These are phyloP conservation scores for Ceratocystis cacaofunesta DNA, from an alignment of 2,329 filamentous ascomycete species.

Conservation along the genomic window DNA sequence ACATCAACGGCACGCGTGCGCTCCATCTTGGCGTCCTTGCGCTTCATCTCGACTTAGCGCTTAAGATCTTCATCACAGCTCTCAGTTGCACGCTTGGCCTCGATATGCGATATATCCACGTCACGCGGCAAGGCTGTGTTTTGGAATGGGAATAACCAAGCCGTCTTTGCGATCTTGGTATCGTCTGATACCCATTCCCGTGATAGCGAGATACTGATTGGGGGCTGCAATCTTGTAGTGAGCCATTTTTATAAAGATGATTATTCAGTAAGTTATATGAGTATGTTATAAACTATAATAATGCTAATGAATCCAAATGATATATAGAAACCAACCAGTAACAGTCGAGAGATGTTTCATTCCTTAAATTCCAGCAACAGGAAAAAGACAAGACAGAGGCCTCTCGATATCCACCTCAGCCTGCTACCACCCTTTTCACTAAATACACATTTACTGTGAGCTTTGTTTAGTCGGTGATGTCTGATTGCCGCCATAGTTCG, in stretches of 20 bases:
- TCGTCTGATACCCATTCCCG: conserved; percentile 58
- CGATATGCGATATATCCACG: conserved; percentile 61
- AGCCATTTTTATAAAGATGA: conserved; percentile 27
- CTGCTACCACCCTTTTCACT: neutral
- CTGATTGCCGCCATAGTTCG: too few relatives aligned
- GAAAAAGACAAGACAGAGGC: neutral
- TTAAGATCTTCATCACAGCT: conserved; percentile 66
- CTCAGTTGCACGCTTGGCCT: conserved; percentile 58
- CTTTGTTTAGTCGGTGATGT: too few relatives aligned
- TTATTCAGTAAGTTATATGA: neutral
- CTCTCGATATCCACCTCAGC: neutral
- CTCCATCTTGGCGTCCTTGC: conserved; percentile 66
- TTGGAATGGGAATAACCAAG: conserved; percentile 58
- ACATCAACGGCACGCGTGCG: conserved; percentile 63
- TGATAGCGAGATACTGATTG: conserved; percentile 77
- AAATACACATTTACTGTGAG: too few relatives aligned
- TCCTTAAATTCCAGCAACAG: too few relatives aligned
- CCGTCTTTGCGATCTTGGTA: conserved; percentile 62
- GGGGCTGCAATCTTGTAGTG: conserved; percentile 56
- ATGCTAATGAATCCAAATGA: conserved; percentile 4
- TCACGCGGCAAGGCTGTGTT: conserved; percentile 57
- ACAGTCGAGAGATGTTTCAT: too few relatives aligned
- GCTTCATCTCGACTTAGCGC: conserved; percentile 60
- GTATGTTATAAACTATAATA: neutral
- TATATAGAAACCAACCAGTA: neutral